These are phyloP conservation scores for Wickerhamiella shivajii DNA, from an alignment of 805 yeast species.

Conservation along the genomic window DNA sequence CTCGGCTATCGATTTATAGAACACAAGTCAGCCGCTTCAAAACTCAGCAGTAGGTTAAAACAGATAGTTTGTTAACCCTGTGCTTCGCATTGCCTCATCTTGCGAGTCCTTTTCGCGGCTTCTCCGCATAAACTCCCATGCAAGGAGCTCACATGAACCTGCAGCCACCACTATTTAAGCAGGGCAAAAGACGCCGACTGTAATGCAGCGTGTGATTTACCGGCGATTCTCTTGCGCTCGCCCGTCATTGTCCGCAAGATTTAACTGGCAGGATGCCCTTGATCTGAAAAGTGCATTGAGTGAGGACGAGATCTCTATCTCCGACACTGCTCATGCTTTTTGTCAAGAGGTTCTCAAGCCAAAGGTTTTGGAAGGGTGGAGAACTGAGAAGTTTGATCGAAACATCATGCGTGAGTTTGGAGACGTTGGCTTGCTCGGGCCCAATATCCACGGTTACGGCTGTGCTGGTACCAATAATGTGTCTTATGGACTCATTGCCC, in stretches of 20 bases:
- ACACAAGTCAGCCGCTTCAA: too few relatives aligned
- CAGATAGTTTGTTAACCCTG: too few relatives aligned
- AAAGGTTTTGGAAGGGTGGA: slow-evolving; percentile 27
- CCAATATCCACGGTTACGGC: slow-evolving; percentile 31
- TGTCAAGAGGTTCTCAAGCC: slow-evolving; percentile 28
- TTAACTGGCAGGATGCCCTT: slow-evolving; percentile 29
- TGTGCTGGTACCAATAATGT: slow-evolving; percentile 31
- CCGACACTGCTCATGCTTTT: slow-evolving; percentile 26
- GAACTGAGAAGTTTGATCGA: slow-evolving; percentile 27
- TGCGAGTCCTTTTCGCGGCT: too few relatives aligned
- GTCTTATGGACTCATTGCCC: slow-evolving; percentile 31
- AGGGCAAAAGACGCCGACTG: too few relatives aligned
- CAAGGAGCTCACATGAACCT: too few relatives aligned
- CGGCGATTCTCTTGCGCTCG: slow-evolving; percentile 3
- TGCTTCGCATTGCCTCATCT: too few relatives aligned
- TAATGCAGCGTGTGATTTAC: too few relatives aligned
- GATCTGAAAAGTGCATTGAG: slow-evolving; percentile 23
- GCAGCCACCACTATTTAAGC: too few relatives aligned
- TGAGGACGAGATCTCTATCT: slow-evolving; percentile 28
- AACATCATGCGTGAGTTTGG: slow-evolving; percentile 29
- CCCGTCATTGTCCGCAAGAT: slow-evolving; percentile 9
- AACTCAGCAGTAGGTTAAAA: too few relatives aligned
- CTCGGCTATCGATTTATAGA: too few relatives aligned
- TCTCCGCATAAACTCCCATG: too few relatives aligned
- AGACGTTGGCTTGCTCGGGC: slow-evolving; percentile 29